These are phyloP conservation scores for Penicillium corylophilum DNA, from an alignment of 2,329 filamentous ascomycete species.

Conservation along the genomic window DNA sequence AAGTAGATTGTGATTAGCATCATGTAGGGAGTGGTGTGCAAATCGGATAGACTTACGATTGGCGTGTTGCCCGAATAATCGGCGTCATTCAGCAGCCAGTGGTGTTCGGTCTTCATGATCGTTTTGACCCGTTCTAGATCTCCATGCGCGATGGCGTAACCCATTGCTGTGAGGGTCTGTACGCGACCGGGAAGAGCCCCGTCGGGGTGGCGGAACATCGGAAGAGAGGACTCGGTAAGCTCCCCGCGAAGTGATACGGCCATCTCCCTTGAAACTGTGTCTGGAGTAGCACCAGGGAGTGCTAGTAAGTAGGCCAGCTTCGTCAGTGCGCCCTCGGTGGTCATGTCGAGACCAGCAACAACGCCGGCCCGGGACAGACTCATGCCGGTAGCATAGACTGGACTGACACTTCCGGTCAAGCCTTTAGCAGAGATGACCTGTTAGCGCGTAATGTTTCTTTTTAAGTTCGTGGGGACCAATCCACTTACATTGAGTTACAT, in stretches of 20 bases:
- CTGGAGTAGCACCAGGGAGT: conserved; percentile 60
- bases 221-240: conserved; percentile 72
- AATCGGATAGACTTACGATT: conserved; percentile 32
- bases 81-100: conserved; percentile 68
- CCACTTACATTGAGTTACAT: conserved; percentile 80
- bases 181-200: conserved; percentile 57
- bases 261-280: conserved; percentile 70
- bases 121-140: conserved; percentile 65
- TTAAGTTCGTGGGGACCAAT: background rate
- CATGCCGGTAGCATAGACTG: conserved; percentile 74
- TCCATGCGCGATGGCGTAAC: conserved; percentile 74
- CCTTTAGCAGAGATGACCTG: conserved; percentile 27
- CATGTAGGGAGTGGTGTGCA: background rate
- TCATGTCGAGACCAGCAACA: conserved; percentile 85
- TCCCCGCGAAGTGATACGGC: conserved; percentile 76
- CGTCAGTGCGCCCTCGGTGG: conserved; percentile 84
- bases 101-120: conserved; percentile 65
- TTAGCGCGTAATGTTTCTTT: background rate
- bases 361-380: conserved; percentile 80
- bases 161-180: conserved; percentile 71
- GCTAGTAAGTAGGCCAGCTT: conserved; percentile 86
- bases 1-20: background rate
- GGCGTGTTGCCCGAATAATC: conserved; percentile 81
- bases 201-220: conserved; percentile 73
- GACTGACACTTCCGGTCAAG: conserved; percentile 69